A percentile compares a stretch with the other conserved stretches of the same genome.
These are phyloP conservation scores for Cutaneotrichosporon sp. DNA, from an alignment of 1,284 basidiomycete genomes.

Conservation along the genomic window DNA sequence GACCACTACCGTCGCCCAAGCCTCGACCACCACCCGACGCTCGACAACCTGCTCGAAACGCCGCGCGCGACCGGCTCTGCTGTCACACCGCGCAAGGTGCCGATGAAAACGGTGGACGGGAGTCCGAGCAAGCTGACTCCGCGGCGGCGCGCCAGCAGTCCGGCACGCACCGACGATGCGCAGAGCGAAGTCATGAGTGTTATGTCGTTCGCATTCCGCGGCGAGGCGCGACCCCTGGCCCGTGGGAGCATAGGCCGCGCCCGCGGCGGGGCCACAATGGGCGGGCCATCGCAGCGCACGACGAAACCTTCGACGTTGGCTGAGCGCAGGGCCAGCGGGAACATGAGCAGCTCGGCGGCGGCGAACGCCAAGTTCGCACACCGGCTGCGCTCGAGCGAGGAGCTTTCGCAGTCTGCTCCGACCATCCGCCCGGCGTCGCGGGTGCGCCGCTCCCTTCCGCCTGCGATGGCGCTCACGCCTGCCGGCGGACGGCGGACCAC, in stretches of 20 bases:
- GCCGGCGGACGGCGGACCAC: neutral
- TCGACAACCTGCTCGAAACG: slow-evolving; percentile 16
- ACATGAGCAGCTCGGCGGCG: slow-evolving; percentile 14
- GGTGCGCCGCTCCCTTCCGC: slow-evolving; percentile 30
- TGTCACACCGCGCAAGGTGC: slow-evolving; percentile 12
- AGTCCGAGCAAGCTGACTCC: slow-evolving; percentile 14
- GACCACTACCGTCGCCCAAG: slow-evolving; percentile 11
- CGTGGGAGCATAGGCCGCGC: neutral
- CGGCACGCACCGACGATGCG: slow-evolving; percentile 24
- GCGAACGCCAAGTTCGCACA: slow-evolving; percentile 49
- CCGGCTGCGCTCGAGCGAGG: slow-evolving; percentile 36
- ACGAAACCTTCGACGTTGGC: slow-evolving; percentile 10
- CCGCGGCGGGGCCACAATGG: neutral
- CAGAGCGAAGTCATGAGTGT: slow-evolving; percentile 40
- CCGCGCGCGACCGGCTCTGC: slow-evolving; percentile 8
- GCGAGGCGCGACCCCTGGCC: slow-evolving; percentile 17
- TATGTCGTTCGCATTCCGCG: slow-evolving; percentile 47
- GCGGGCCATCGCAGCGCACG: neutral
- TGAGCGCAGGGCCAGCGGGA: slow-evolving; percentile 13
- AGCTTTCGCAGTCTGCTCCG: slow-evolving; percentile 8
- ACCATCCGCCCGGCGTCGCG: slow-evolving; percentile 24
- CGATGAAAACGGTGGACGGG: slow-evolving; percentile 12
- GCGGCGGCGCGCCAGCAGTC: slow-evolving; percentile 12
- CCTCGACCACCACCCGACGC: slow-evolving; percentile 14
- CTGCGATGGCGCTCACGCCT: slow-evolving; percentile 26